Conservation (phyloP, 73 alveolate genomes). For the Uronychia binucleata region DNA sequence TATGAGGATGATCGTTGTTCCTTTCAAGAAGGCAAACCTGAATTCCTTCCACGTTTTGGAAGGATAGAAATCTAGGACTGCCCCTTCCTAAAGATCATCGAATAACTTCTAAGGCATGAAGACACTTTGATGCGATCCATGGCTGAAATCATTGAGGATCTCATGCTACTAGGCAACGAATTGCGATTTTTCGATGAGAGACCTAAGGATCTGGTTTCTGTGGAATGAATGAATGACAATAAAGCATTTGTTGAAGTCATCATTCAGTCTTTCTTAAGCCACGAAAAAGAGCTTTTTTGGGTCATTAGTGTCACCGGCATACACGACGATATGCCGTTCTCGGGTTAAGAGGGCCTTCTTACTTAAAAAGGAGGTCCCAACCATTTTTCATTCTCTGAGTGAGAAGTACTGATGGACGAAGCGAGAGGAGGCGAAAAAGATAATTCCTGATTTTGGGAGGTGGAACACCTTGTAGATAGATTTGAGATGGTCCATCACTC, state of each 20-base stretch:
- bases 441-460: not conserved
- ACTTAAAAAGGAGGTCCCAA: not conserved
- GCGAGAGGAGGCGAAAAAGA: not conserved
- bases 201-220: not conserved
- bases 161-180: not conserved
- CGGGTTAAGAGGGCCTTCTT: not conserved
- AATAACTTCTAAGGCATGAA: not conserved
- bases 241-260: not conserved
- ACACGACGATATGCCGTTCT: not conserved
- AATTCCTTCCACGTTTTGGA: not conserved
- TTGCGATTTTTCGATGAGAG: not conserved
- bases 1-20: not conserved
- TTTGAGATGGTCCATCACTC: not conserved
- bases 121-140: not conserved
- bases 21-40: not conserved
- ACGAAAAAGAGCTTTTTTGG: not conserved
- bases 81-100: not conserved
- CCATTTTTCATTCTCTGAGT: not conserved
- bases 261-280: not conserved
- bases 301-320: not conserved
- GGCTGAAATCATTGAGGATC: not conserved
- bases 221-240: not conserved
- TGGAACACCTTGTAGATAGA: not conserved
- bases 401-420: not conserved
- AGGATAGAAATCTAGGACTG: not conserved